phyloP scores from a whole-genome alignment of 768 basidiomycete species.

The Phlebiopsis gigantea region DNA sequence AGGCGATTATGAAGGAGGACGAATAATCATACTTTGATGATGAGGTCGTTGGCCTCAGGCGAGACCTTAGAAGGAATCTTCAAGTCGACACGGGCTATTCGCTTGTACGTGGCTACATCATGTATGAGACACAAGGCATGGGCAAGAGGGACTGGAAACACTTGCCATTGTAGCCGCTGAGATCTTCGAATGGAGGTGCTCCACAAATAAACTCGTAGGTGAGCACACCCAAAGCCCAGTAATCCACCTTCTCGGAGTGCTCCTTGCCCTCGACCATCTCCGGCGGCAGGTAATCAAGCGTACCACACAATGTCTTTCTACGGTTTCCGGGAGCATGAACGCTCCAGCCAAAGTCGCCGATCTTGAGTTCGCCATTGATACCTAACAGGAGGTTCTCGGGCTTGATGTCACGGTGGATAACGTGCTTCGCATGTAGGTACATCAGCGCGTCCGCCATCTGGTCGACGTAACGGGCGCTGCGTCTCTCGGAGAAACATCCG shows the following conservation, averaged over 20 bases:
- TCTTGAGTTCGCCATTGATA: slow-evolving; percentile 95
- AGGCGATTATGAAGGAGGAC: background rate
- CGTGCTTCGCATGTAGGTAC: slow-evolving; percentile 93
- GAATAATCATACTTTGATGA: slow-evolving; percentile 31
- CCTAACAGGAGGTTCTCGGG: slow-evolving; percentile 95
- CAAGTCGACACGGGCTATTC: slow-evolving; percentile 86
- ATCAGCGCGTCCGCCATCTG: slow-evolving; percentile 96
- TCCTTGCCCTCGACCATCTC: slow-evolving; percentile 96
- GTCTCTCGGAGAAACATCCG: slow-evolving; percentile 83
- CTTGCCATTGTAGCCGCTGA: slow-evolving; percentile 70
- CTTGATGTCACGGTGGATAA: slow-evolving; percentile 99
- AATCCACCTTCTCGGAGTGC: slow-evolving; percentile 87
- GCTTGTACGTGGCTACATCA: slow-evolving; percentile 73
- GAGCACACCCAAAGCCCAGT: slow-evolving; percentile 97
- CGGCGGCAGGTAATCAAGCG: slow-evolving; percentile 93
- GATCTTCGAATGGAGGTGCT: slow-evolving; percentile 81
- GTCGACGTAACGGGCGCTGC: slow-evolving; percentile 86
- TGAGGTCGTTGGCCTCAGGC: slow-evolving; percentile 41
- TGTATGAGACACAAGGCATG: background rate
- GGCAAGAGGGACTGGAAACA: slow-evolving; percentile 1
- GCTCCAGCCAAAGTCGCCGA: slow-evolving; percentile 98
- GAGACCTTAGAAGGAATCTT: slow-evolving; percentile 35
- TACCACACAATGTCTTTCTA: slow-evolving; percentile 89
- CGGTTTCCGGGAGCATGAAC: slow-evolving; percentile 93
- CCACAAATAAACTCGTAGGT: slow-evolving; percentile 93